These are phyloP conservation scores for Aspergillus tanneri DNA, from an alignment of 2,329 filamentous ascomycete genomes.

Conservation along the genomic window DNA sequence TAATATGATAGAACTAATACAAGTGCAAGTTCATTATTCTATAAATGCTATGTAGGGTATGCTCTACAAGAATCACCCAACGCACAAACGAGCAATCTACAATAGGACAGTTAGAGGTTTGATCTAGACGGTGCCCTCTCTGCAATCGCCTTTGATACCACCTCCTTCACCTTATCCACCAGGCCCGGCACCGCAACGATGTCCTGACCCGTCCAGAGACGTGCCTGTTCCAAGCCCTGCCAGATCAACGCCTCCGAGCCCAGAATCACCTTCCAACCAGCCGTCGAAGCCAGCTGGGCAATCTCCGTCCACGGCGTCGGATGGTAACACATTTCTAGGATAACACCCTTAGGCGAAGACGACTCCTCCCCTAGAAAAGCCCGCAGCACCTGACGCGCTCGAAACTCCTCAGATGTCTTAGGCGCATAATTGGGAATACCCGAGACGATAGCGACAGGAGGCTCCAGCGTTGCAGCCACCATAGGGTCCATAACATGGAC, in stretches of 20 bases:
- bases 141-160: conserved; percentile 50
- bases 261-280: conserved; percentile 71
- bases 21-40: no score
- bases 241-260: conserved; percentile 76
- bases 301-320: conserved; percentile 68
- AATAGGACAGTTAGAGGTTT: conserved; percentile 23
- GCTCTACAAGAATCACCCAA: conserved; percentile 25
- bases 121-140: conserved; percentile 32
- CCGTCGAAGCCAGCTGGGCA: conserved; percentile 58
- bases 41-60: conserved; percentile 22
- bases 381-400: conserved; percentile 55
- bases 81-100: conserved; percentile 10
- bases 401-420: conserved; percentile 60
- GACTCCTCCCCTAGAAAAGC: conserved; percentile 33
- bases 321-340: conserved; percentile 84
- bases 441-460: conserved; percentile 66
- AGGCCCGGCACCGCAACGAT: conserved; percentile 56
- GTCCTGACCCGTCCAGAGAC: conserved; percentile 62
- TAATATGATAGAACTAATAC: neutral
- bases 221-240: conserved; percentile 69
- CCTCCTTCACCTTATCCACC: conserved; percentile 58
- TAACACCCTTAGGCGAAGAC: conserved; percentile 58
- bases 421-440: conserved; percentile 78
- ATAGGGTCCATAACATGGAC: conserved; percentile 60
- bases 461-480: conserved; percentile 59